Percentiles rank a stretch among this genome's conserved stretches.
Conservation (phyloP, 306 rosid genomes). For the Lagenaria siceraria region DNA sequence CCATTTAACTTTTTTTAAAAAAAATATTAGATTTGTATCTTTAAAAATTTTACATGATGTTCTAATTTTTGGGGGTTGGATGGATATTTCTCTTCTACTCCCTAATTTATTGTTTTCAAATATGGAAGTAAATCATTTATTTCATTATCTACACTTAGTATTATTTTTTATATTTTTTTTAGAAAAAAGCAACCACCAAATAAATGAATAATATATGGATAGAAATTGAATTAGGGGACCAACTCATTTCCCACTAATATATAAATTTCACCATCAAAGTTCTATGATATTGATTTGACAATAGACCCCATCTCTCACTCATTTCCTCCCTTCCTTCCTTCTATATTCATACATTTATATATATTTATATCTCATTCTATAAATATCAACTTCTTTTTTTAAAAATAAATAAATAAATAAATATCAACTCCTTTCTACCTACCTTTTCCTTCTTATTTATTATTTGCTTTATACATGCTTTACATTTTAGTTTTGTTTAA, state of each 20-base stretch:
- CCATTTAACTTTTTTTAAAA: too few relatives aligned
- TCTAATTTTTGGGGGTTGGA: not conserved
- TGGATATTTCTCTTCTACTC: not conserved
- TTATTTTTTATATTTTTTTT: not conserved
- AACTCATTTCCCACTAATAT: not conserved
- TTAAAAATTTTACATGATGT: too few relatives aligned
- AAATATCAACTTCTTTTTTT: not conserved
- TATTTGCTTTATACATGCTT: not conserved
- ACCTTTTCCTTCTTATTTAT: not conserved
- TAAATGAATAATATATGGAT: not conserved
- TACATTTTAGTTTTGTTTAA: not conserved
- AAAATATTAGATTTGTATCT: too few relatives aligned
- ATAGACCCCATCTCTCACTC: not conserved
- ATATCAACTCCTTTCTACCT: not conserved
- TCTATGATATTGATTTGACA: not conserved
- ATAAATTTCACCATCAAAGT: not conserved
- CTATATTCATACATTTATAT: not conserved
- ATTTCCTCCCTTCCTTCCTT: not conserved
- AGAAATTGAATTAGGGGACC: not conserved
- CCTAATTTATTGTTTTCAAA: not conserved
- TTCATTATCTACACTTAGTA: not conserved
- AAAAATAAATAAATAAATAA: not conserved
- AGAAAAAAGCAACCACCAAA: not conserved
- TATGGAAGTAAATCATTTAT: not conserved
- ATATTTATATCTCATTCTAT: not conserved